Evolutionary conservation across 2,329 filamentous ascomycete species (phyloP), one percentile per base, ranked within the genome.

Genomic region (Aotearoamyces nothofagi): DNA sequence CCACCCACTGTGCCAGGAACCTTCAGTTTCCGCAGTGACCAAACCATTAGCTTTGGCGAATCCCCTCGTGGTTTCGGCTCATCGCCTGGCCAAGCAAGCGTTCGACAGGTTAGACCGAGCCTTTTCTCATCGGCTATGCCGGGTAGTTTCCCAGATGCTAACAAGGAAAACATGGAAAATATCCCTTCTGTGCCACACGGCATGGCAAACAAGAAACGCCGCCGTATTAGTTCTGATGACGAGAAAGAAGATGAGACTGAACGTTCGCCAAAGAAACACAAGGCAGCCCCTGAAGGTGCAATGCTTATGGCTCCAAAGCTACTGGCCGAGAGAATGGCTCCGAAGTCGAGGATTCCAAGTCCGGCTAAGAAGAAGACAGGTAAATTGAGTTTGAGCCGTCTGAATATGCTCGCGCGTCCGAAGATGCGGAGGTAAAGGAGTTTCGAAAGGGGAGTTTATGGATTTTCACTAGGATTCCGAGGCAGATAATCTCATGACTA

Each of bases 11-110:
- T 59, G 4, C 62, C 71, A 3, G 63, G 69, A 11, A 66, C 62
- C 1, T 78, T 77, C 40, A 72, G 67, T 0, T 78, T 78, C 55
- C 68, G 71, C 25, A 72, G 63, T 40, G 71, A 76, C 36, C 68
- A 72, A 39, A 76, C 69, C 2, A 75, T 77, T 41, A 54, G 58
- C 33, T 73, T 77, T 39, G 60, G 57, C 20, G 49, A 52, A 17
- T 49, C 52, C 19, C 25, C 60, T 1, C 50, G 54, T 19, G 63
- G 62, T 4, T 76, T 76, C 37, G 70, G 71, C 22, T 54, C 57
- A 6, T 63, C 61, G 15, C 55, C 61, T 2, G 70, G 66, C n/a
- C 69, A 75, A 42, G 53, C 66, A 4, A 74, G 68, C 39, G 43
- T 77, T 27, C 69, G 72, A 15, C 64, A 68, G 22, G 68, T 77